Conservation (phyloP, 202 grass and related monocot genomes). For the Carex arenaria region DNA sequence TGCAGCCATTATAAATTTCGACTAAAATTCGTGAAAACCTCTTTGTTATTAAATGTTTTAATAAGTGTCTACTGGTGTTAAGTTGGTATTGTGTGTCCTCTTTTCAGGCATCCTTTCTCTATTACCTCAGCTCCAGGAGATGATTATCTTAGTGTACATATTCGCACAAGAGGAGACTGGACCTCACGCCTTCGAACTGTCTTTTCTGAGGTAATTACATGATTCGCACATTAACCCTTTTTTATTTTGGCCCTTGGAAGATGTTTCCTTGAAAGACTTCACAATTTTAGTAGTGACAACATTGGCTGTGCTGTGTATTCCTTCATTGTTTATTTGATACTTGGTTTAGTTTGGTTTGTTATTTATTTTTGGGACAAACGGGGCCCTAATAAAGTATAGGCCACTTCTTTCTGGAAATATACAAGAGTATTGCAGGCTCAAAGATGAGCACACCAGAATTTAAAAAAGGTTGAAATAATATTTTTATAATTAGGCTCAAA, state of each 20-base stretch:
- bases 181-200: conserved; percentile 73
- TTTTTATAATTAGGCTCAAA: not conserved
- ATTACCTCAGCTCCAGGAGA: conserved; percentile 85
- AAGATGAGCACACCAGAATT: not conserved
- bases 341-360: not conserved
- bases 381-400: not conserved
- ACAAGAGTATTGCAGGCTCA: not conserved
- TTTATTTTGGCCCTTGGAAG: not conserved
- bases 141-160: conserved; percentile 84
- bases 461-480: not conserved
- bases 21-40: not conserved
- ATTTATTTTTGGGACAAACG: not conserved
- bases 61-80: not conserved
- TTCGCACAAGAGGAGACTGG: conserved; percentile 87
- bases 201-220: conserved; percentile 64
- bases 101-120: conserved; percentile 82
- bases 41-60: not conserved
- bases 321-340: not conserved
- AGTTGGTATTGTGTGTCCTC: conserved; percentile 1
- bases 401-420: not conserved
- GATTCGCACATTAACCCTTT: not conserved
- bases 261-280: not conserved
- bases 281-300: not conserved
- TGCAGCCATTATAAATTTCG: not conserved
- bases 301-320: conserved; percentile 5